phyloP scores from a whole-genome alignment of 2,329 filamentous ascomycete genomes.

The Aspergillus calidoustus region DNA sequence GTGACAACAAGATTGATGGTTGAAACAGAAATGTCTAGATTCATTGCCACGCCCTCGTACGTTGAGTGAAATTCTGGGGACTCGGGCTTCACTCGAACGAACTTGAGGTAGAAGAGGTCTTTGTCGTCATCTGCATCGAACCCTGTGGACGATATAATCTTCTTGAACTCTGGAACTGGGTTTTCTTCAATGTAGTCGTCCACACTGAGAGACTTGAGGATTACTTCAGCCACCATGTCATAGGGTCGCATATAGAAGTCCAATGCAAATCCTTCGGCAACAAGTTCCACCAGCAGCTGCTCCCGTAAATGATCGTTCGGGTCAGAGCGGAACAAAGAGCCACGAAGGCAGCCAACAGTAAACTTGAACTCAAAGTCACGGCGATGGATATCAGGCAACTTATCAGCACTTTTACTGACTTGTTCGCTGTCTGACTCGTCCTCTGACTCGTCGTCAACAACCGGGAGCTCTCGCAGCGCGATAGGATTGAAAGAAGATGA shows the following conservation, averaged over 20 bases:
- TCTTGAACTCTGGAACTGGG: slow-evolving; percentile 87
- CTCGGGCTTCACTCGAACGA: slow-evolving; percentile 82
- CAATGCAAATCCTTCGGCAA: slow-evolving; percentile 86
- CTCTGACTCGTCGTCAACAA: slow-evolving; percentile 71
- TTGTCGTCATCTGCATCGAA: slow-evolving; percentile 70
- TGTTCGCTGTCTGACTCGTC: slow-evolving; percentile 68
- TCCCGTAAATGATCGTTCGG: slow-evolving; percentile 76
- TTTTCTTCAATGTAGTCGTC: slow-evolving; percentile 94
- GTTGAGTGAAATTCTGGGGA: slow-evolving; percentile 92
- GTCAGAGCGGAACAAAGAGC: slow-evolving; percentile 87
- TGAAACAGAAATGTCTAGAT: slow-evolving; percentile 86
- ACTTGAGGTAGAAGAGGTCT: slow-evolving; percentile 85
- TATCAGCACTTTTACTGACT: slow-evolving; percentile 43
- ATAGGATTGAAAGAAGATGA: slow-evolving; percentile 77
- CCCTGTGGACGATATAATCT: slow-evolving; percentile 92
- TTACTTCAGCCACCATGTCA: slow-evolving; percentile 91
- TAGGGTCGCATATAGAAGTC: slow-evolving; percentile 86
- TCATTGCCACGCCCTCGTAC: slow-evolving; percentile 92
- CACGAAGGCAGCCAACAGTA: slow-evolving; percentile 89
- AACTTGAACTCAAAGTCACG: slow-evolving; percentile 97
- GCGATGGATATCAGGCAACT: slow-evolving; percentile 76
- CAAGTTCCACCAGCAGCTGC: slow-evolving; percentile 82
- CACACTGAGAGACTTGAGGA: slow-evolving; percentile 81
- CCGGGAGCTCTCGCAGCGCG: slow-evolving; percentile 73
- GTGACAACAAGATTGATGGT: slow-evolving; percentile 97